Conservation (phyloP, 768 basidiomycete genomes). For the Suillus clintonianus region DNA sequence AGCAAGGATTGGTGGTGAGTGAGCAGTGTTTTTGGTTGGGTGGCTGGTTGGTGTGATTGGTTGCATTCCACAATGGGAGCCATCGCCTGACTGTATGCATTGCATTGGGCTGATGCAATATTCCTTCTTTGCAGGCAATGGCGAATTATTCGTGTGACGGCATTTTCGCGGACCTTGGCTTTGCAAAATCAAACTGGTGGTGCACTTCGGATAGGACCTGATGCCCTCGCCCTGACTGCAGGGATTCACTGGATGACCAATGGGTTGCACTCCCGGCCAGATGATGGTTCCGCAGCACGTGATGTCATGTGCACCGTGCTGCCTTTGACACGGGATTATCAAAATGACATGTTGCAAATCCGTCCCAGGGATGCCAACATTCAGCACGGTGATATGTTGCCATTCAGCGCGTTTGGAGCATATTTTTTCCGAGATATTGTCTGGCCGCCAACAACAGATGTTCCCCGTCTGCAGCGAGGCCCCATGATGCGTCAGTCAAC, state of each 20-base stretch:
- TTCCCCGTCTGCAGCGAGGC: neutral
- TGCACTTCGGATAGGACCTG: neutral
- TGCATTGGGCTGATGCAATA: no score
- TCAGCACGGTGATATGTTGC: neutral
- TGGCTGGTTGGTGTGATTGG: no score
- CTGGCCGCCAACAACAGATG: neutral
- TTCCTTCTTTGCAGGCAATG: constrained; percentile 13
- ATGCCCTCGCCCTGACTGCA: constrained; percentile 21
- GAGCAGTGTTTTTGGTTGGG: no score
- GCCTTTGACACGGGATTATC: constrained; percentile 21
- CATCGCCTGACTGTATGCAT: no score
- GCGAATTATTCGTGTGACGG: neutral
- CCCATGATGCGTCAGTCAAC: neutral
- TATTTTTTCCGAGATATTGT: neutral
- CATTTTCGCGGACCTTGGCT: constrained; percentile 14
- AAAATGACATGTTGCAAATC: neutral
- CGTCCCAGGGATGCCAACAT: neutral
- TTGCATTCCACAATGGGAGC: no score
- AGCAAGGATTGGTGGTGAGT: neutral
- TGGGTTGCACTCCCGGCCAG: constrained; percentile 25
- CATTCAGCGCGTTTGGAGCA: neutral
- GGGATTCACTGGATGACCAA: constrained; percentile 24
- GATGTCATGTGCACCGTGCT: constrained; percentile 22
- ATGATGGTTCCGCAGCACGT: constrained; percentile 18
- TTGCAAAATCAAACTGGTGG: constrained; percentile 15